Conservation (phyloP, 1,284 basidiomycete genomes). For the Ustilago curta region DNA sequence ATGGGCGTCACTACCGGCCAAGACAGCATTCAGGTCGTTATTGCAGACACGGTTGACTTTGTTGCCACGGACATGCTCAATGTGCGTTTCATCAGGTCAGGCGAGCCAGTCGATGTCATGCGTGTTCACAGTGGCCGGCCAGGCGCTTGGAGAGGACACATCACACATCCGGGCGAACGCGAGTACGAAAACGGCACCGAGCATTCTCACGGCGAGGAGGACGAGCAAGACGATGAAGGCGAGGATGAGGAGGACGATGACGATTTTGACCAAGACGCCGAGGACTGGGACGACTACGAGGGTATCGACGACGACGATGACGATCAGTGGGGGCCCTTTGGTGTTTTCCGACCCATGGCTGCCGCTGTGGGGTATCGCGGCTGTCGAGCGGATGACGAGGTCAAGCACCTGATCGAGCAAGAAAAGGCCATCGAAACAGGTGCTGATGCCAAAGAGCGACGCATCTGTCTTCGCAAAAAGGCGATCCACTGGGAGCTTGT, state of each 20-base stretch:
- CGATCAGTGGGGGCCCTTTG: conserved; percentile 21
- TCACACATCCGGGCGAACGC: neutral
- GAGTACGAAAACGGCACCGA: neutral
- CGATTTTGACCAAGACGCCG: conserved; percentile 39
- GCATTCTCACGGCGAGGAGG: conserved; percentile 4
- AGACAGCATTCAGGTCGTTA: conserved; percentile 24
- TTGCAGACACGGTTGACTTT: conserved; percentile 34
- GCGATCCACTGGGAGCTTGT: conserved; percentile 53
- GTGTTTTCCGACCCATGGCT: conserved; percentile 24
- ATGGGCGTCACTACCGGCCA: conserved; percentile 28
- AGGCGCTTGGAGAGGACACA: neutral
- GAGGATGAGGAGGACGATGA: conserved; percentile 27
- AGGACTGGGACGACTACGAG: conserved; percentile 25
- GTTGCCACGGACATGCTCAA: conserved; percentile 30
- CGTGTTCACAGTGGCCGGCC: conserved; percentile 26
- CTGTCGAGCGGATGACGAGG: conserved; percentile 27
- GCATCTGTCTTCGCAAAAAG: conserved; percentile 35
- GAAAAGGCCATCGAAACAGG: neutral
- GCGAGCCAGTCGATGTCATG: conserved; percentile 30
- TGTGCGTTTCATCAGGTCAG: conserved; percentile 31
- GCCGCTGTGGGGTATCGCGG: conserved; percentile 26
- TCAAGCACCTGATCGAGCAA: conserved; percentile 23
- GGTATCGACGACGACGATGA: conserved; percentile 24
- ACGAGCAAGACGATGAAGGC: conserved; percentile 6
- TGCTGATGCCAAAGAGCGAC: neutral